Conservation (phyloP, 768 basidiomycete genomes). For the Psilocybe cyanescens region DNA sequence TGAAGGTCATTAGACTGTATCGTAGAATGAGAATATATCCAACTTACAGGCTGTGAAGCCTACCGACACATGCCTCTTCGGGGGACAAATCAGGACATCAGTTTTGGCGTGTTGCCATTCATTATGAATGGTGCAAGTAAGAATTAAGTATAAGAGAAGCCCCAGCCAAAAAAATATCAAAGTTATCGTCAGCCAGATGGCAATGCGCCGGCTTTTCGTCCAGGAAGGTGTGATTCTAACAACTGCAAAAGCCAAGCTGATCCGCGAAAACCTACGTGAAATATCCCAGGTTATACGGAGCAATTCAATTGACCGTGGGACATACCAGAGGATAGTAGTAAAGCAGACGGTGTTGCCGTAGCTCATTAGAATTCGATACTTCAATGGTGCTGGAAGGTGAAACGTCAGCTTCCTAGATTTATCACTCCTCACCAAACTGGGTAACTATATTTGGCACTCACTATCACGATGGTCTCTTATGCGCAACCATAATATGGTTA, state of each 20-base stretch:
- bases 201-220: not conserved
- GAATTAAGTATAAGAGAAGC: not conserved
- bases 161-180: conserved; percentile 4
- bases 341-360: not conserved
- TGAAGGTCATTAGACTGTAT: not conserved
- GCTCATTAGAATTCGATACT: not conserved
- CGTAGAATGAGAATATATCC: not conserved
- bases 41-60: not conserved
- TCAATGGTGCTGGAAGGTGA: not conserved
- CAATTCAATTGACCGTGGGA: not conserved
- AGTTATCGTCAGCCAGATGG: not conserved
- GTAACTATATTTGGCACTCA: not conserved
- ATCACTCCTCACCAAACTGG: not conserved
- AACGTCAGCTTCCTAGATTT: not conserved
- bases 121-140: not conserved
- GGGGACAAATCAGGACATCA: not conserved
- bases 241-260: conserved; percentile 8
- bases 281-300: not conserved
- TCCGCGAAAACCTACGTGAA: conserved; percentile 10
- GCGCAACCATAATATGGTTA: conserved; percentile 11
- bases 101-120: not conserved
- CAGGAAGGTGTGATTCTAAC: conserved; percentile 8
- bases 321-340: conserved; percentile 8
- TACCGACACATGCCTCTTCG: not conserved
- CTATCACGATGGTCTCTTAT: not conserved